These are phyloP conservation scores for Naganishia sp. DNA, from an alignment of 1,284 basidiomycete genomes.

Conservation along the genomic window DNA sequence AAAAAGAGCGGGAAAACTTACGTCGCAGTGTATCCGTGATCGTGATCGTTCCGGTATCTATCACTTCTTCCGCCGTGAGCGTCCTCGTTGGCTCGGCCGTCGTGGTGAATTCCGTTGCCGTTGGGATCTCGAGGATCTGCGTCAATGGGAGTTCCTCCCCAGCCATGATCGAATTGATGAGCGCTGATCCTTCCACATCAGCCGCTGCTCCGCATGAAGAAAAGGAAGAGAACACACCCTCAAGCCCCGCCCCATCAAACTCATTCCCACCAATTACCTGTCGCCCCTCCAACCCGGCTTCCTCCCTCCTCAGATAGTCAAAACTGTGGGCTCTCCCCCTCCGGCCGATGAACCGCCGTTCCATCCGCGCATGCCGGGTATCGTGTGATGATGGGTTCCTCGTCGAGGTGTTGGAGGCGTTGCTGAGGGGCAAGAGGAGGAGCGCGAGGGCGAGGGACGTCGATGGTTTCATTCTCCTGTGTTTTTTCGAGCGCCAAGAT, in stretches of 20 bases:
- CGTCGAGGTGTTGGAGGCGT: constrained; percentile 1
- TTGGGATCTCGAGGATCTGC: no score
- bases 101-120: no score
- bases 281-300: neutral
- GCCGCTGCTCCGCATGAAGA: neutral
- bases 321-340: neutral
- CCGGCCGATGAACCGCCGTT: constrained; percentile 15
- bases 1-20: neutral
- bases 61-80: neutral
- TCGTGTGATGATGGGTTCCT: neutral
- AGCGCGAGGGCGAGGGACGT: no score
- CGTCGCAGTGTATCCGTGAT: neutral
- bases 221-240: constrained; percentile 1
- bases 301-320: neutral
- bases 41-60: neutral
- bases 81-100: neutral
- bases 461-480: no score
- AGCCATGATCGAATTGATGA: constrained; percentile 21
- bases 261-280: neutral
- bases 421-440: neutral
- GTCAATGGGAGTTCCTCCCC: neutral
- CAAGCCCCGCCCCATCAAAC: constrained; percentile 11
- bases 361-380: neutral
- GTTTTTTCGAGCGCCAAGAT: no score
- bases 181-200: neutral